Evolutionary conservation across 176 grass and related monocot species (phyloP).

Genomic region (Zizania latifolia): DNA sequence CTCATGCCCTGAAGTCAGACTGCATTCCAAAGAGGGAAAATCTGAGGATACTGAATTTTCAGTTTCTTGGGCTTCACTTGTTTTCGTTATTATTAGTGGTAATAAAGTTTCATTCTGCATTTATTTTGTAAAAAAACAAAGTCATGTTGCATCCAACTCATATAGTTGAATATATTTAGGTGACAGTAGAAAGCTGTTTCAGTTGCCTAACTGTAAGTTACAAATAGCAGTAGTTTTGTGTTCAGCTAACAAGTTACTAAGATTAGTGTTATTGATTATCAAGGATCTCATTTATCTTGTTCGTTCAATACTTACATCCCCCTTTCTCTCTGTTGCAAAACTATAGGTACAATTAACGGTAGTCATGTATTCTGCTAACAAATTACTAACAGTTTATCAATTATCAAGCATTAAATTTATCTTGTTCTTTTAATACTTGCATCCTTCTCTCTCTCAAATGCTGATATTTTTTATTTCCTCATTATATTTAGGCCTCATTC

Average conservation of each 20-base stretch:
- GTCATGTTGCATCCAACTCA: background rate
- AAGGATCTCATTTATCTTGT: constrained; percentile 6
- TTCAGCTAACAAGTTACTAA: background rate
- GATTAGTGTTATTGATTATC: background rate
- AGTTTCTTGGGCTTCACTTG: background rate
- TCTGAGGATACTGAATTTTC: background rate
- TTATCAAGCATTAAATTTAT: constrained; percentile 17
- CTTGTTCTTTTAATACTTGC: background rate
- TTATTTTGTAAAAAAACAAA: background rate
- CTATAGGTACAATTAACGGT: background rate
- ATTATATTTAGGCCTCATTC: constrained; percentile 60
- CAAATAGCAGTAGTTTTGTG: background rate
- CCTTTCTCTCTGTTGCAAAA: background rate
- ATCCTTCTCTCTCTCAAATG: background rate
- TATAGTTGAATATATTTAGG: background rate
- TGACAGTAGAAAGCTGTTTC: background rate
- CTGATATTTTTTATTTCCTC: background rate
- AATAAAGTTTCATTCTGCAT: background rate
- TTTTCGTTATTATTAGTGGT: background rate
- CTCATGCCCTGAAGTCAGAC: background rate
- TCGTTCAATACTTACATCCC: background rate
- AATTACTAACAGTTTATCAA: background rate
- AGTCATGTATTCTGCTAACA: background rate
- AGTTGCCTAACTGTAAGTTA: background rate
- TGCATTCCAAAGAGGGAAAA: background rate